Base-by-base conservation (phyloP, 1,139 yeast genomes). In the Eremothecium cymbalariae region DNA sequence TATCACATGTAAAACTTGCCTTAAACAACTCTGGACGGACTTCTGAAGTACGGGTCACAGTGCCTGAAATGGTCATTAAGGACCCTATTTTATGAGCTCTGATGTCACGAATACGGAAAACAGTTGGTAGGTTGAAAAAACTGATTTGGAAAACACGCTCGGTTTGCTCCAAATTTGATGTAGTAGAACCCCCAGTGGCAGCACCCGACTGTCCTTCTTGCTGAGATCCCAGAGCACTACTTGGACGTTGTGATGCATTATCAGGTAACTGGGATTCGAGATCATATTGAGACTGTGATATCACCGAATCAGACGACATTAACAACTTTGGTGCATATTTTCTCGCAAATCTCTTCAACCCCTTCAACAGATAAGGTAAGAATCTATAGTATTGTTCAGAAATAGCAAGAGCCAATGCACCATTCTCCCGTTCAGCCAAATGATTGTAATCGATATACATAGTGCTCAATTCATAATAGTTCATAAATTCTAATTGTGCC, bases 11-110 rank as follows among this genome's bases (percentile, higher is more conserved):
- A 57, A 90, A 90, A 16, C 93, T 73, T 5, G 88, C 99, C 42
- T 71, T 74, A 63, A 71, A 85, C 40, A 90, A 68, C 58, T 93
- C 99, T 0, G 99, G 99, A 41, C 98, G 75, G 11, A 93, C 97
- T 62, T 93, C 98, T 19, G 95, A 82, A 1, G 98, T 86, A 58
- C 98, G 72, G 1, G 98, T 90, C 2, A 93, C 95, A 0, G 99
- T 93, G 33, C 98, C 99, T 24, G 93, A 78, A 23, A 90, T 82
- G 8, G 94, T 69, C 66, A 85, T 70, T 43, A 90, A 68, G 6
- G 83, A 69, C 12, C 98, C 99, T 41, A 90, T 82, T 47, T 80
- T 80, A 48, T 84, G 94, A 2, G 96, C 83, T 50, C 93, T 72
- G 39, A 90, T 70, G 51, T 90, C 98, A 53, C 99, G 74, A 47